These are phyloP conservation scores for Kwoniella shivajii DNA, from an alignment of 1,284 basidiomycete species.

Conservation along the genomic window DNA sequence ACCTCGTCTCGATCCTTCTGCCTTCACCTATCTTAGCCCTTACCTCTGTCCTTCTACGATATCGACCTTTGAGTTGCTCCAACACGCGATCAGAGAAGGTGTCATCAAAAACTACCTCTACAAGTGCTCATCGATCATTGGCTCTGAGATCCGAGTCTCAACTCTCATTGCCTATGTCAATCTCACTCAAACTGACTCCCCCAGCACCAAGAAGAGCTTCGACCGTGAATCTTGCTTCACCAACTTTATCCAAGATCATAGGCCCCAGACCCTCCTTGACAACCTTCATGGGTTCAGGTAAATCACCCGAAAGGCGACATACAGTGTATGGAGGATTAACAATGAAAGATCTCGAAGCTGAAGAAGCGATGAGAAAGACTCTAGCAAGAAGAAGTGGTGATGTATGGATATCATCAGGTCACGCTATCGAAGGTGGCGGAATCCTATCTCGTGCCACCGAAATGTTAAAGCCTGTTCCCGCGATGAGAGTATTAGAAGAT, in stretches of 20 bases:
- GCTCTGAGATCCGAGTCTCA: constrained; percentile 34
- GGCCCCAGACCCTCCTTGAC: constrained; percentile 37
- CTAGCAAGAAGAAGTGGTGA: constrained; percentile 33
- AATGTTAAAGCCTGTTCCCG: constrained; percentile 43
- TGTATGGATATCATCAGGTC: constrained; percentile 39
- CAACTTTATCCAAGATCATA: constrained; percentile 24
- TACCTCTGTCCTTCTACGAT: constrained; percentile 32
- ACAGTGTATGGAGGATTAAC: constrained; percentile 28
- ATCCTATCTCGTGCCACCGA: constrained; percentile 31
- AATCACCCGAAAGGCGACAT: constrained; percentile 20
- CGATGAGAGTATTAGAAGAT: constrained; percentile 34
- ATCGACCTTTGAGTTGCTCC: constrained; percentile 15
- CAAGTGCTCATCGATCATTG: constrained; percentile 27
- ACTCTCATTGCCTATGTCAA: constrained; percentile 31
- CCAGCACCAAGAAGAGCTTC: constrained; percentile 21
- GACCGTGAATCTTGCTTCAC: constrained; percentile 6
- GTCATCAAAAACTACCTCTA: constrained; percentile 23
- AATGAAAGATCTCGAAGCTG: constrained; percentile 26
- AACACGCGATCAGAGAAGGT: constrained; percentile 14
- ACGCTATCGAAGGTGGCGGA: constrained; percentile 31
- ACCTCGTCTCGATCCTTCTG: constrained; percentile 30
- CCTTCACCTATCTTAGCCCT: constrained; percentile 33
- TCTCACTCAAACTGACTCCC: constrained; percentile 39
- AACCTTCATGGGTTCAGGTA: constrained; percentile 29
- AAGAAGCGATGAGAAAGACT: constrained; percentile 26